Conservation (phyloP, 805 yeast species). For the Hyphopichia homilentoma region DNA sequence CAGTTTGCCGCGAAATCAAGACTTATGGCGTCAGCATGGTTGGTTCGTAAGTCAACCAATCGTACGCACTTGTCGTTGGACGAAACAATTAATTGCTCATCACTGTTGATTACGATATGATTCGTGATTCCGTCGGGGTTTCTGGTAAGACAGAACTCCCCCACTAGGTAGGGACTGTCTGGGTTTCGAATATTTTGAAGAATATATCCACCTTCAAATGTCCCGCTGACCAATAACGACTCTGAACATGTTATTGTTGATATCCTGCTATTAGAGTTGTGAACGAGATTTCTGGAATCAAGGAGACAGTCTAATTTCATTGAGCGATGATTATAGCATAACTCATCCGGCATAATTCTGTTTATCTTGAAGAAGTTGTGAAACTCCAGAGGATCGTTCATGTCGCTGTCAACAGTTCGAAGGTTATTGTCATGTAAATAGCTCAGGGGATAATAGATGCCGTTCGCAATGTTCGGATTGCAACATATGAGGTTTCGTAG, state of each 20-base stretch:
- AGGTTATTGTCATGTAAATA: slow-evolving; percentile 28
- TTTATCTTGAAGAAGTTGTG: slow-evolving; percentile 34
- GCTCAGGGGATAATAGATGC: slow-evolving; percentile 39
- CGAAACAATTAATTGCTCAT: slow-evolving; percentile 38
- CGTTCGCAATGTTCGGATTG: slow-evolving; percentile 26
- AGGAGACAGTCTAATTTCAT: slow-evolving; percentile 37
- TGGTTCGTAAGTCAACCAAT: slow-evolving; percentile 31
- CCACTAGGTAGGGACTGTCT: slow-evolving; percentile 13
- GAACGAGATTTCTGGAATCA: slow-evolving; percentile 27
- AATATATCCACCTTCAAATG: slow-evolving; percentile 50
- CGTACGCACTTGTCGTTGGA: slow-evolving; percentile 48
- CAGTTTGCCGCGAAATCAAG: slow-evolving; percentile 52
- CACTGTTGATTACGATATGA: slow-evolving; percentile 34
- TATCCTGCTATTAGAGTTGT: slow-evolving; percentile 36
- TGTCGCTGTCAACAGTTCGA: slow-evolving; percentile 19
- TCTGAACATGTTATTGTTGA: slow-evolving; percentile 46
- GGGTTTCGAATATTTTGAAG: slow-evolving; percentile 31
- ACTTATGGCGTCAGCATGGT: slow-evolving; percentile 7
- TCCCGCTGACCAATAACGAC: slow-evolving; percentile 46
- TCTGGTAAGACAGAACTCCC: slow-evolving; percentile 38
- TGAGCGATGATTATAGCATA: slow-evolving; percentile 6
- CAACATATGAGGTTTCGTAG: slow-evolving; percentile 48
- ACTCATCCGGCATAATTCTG: slow-evolving; percentile 28
- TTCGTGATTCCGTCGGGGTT: slow-evolving; percentile 51
- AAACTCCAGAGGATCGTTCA: slow-evolving; percentile 22